Base-by-base conservation (phyloP, 192 early-diverging fungal species). In the Cetraspora pellucida region DNA sequence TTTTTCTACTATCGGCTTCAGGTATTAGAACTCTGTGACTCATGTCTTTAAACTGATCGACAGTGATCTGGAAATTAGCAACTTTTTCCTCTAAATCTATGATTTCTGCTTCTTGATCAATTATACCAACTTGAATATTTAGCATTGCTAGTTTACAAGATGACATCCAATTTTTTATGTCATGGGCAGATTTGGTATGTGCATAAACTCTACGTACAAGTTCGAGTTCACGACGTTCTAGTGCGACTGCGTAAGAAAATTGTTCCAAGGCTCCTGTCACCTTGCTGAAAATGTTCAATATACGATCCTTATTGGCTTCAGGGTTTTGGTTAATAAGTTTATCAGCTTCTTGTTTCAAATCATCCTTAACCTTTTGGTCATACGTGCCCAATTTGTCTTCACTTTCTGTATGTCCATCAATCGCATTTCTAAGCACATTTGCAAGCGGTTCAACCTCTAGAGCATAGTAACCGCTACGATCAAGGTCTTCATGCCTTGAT, bases 91-190 rank as follows among this genome's bases (percentile, higher is more conserved):
- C 74, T 31, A 76, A 31, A 16, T 37, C 13, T 21, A 21, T 14
- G 10, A 76, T 76, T 21, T 66, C 74, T 13, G 10, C 19, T 31
- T 76, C 74, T 55, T 76, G 74, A 44, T 76, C 74, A 43, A 57
- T 19, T 31, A 37, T 31, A 23, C 23, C 63, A 54, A 54, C 49
- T 55, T 64, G 74, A 66, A 76, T 65, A 19, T 67, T 44, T 6
- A 76, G 30, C 52, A 54, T 47, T 31, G 74, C 74, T 19, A 31
- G 11, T 21, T 76, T 76, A 57, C 83, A 84, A 17, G 65, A 58
- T 30, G 57, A 50, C 37, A 82, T 82, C 83, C 83, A 84, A 27
- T 75, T 74, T 17, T 81, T 81, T 55, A 84, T 82, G 27, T 84
- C 81, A 30, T 79, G 74, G 0, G 83, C 80, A 21, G 79, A 70